Evolutionary conservation across 768 basidiomycete genomes (phyloP), one percentile per base, ranked within the genome.

Genomic region (Leccinum imitatum): DNA sequence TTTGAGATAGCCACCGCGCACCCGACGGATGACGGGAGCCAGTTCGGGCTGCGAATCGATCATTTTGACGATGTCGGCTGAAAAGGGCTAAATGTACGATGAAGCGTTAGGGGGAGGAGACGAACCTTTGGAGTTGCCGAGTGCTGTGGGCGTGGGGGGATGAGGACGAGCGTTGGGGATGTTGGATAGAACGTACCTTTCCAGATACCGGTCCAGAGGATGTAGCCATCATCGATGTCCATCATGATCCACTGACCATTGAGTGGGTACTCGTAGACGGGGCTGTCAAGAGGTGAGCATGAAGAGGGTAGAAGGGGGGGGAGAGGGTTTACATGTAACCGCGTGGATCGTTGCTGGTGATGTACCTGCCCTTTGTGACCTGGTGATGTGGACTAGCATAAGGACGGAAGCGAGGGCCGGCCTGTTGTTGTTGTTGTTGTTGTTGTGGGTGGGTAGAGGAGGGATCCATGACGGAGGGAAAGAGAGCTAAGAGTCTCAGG

Each of bases 241-340:
- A 94, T 92, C 93, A 95, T 94, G 68, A 95, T 91, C 90, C 91
- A 93, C 69, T 94, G 91, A 21, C 87, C 89, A 63, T 92, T 91
- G 58, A 95, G 79, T 2, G 90, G 91, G 67, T 93, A 95, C 71
- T 95, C 93, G 68, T 90, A 94, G 11, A 95, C 93, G 13, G 91
- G 91, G 57, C 92, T 80, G 65, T 31, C 25, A 50, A n/a, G 25
- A 14, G 51, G 30, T 25, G 65, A 63, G 63, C 37, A 1, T 1
- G n/a, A 14, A 14, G 47, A 41, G 17, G 21, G 15, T 44, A 13
- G 15, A 46, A 15, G 53, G 21, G 11, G 30, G 4, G 6, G 4
- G 6, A 56, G 52, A 19, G 44, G 50, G 75, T 89, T 66, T 59
- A 93, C 91, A 94, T 92, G 76, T 93, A 94, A 15, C 91, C 91